Evolutionary conservation across 192 early-diverging fungal genomes (phyloP).

Genomic region (Phycomyces nitens): DNA sequence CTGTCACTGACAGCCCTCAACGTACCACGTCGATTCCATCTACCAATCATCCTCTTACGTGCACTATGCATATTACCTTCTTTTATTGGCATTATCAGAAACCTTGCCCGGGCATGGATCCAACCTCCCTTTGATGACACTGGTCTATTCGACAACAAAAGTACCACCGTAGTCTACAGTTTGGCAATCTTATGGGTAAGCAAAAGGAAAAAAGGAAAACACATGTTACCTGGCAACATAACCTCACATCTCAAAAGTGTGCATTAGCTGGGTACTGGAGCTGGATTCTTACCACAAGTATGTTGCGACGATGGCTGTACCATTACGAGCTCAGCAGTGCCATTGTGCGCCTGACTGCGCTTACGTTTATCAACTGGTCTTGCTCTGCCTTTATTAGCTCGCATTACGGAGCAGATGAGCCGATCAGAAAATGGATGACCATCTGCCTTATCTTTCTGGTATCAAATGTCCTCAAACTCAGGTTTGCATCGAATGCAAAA

Average conservation of each 20-base stretch:
- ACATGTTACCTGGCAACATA: neutral
- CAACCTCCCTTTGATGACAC: conserved; percentile 24
- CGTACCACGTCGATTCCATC: conserved; percentile 32
- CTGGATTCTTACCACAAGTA: conserved; percentile 49
- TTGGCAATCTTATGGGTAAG: conserved; percentile 43
- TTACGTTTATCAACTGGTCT: conserved; percentile 53
- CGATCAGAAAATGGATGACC: conserved; percentile 56
- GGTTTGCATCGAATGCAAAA: conserved; percentile 29
- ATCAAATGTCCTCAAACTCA: conserved; percentile 37
- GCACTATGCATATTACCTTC: conserved; percentile 39
- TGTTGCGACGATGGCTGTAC: conserved; percentile 56
- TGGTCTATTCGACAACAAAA: conserved; percentile 29
- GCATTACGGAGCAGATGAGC: conserved; percentile 51
- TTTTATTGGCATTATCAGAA: conserved; percentile 24
- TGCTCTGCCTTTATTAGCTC: conserved; percentile 45
- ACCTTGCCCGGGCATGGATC: conserved; percentile 23
- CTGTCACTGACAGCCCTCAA: conserved; percentile 27
- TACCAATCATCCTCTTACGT: conserved; percentile 33
- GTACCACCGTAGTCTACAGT: conserved; percentile 38
- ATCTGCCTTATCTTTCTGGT: conserved; percentile 44
- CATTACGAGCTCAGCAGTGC: conserved; percentile 52
- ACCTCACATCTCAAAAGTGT: conserved; percentile 34
- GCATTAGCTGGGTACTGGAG: conserved; percentile 55
- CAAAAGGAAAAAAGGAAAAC: neutral
- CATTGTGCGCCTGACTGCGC: conserved; percentile 47